Evolutionary conservation across 768 basidiomycete species (phyloP).

Genomic region (Trametopsis cervina): DNA sequence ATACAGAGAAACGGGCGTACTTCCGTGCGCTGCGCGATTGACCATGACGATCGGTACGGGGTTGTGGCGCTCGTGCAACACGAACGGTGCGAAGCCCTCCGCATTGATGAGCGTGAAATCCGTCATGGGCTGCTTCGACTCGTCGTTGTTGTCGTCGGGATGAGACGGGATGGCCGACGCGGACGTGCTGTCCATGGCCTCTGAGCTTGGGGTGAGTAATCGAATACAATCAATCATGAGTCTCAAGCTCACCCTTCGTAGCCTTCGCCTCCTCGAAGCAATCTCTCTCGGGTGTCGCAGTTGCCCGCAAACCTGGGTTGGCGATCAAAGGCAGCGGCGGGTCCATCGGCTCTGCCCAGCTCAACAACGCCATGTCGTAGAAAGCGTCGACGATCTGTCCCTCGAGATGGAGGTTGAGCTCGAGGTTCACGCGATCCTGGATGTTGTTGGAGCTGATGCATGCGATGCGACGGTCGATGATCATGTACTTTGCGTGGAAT

Average conservation of each 20-base stretch:
- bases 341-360: slow-evolving; percentile 44
- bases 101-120: slow-evolving; percentile 23
- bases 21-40: slow-evolving; percentile 48
- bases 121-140: slow-evolving; percentile 7
- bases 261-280: slow-evolving; percentile 8
- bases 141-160: slow-evolving; percentile 1
- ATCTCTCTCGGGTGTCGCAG: background rate
- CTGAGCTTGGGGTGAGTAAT: background rate
- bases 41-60: slow-evolving; percentile 62
- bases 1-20: background rate
- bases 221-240: background rate
- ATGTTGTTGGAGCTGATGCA: slow-evolving; percentile 65
- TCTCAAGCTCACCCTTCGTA: slow-evolving; percentile 1
- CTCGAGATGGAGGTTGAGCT: slow-evolving; percentile 67
- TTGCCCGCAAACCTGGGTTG: slow-evolving; percentile 15
- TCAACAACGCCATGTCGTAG: slow-evolving; percentile 62
- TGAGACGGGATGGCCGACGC: slow-evolving; percentile 3
- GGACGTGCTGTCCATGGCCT: slow-evolving; percentile 3
- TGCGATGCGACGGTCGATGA: slow-evolving; percentile 63
- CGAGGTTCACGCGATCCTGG: slow-evolving; percentile 41
- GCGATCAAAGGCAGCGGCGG: slow-evolving; percentile 38
- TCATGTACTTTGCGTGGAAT: slow-evolving; percentile 66
- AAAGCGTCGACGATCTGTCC: slow-evolving; percentile 63
- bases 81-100: slow-evolving; percentile 51
- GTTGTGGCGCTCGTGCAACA: slow-evolving; percentile 48